Percentiles rank a stretch among this genome's conserved stretches.
These are phyloP conservation scores for Candida tunisiensis DNA, from an alignment of 1,139 yeast genomes.

Conservation along the genomic window DNA sequence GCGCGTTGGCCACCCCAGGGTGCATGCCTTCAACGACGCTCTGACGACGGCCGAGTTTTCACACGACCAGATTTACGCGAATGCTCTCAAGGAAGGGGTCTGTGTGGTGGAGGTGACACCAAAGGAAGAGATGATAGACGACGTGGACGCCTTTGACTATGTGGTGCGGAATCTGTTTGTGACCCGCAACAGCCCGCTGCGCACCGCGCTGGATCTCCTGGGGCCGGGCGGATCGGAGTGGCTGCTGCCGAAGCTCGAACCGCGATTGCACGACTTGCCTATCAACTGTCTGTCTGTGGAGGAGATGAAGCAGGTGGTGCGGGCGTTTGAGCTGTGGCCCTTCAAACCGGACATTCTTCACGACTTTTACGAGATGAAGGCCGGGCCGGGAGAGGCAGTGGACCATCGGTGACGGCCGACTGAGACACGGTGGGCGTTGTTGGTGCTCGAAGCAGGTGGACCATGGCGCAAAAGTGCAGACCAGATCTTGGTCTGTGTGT, in stretches of 20 bases:
- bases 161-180: conserved; percentile 51
- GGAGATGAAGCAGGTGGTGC: conserved; percentile 35
- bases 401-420: no score
- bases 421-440: no score
- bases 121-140: conserved; percentile 15
- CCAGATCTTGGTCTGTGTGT: no score
- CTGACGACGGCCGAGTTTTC: background rate
- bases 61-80: background rate
- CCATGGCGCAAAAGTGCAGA: no score
- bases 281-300: conserved; percentile 32
- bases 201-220: conserved; percentile 32
- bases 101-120: conserved; percentile 48
- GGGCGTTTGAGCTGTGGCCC: conserved; percentile 59
- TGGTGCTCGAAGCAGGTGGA: no score
- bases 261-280: conserved; percentile 30
- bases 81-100: background rate
- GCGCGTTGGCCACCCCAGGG: background rate
- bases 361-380: conserved; percentile 17
- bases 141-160: conserved; percentile 46
- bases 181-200: conserved; percentile 30
- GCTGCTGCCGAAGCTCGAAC: conserved; percentile 29
- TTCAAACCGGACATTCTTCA: conserved; percentile 52
- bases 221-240: conserved; percentile 69
- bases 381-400: no score
- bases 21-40: background rate